Conservation (phyloP, 352 stramenopile species). For the Globisporangium irregulare region DNA sequence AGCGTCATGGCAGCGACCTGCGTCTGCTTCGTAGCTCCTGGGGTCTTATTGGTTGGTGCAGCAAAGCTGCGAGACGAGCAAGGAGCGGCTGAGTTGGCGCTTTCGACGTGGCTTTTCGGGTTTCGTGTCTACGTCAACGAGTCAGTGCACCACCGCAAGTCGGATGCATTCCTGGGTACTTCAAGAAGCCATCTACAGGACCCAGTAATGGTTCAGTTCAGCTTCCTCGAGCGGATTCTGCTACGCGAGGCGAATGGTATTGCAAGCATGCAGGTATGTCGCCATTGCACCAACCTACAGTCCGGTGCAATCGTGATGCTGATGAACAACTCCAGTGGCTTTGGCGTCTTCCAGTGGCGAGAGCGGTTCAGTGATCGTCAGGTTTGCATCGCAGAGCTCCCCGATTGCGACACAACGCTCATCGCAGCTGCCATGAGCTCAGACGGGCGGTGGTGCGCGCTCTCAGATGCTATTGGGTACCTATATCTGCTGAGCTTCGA, state of each 20-base stretch:
- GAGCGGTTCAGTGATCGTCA: constrained; percentile 56
- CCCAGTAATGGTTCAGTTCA: constrained; percentile 34
- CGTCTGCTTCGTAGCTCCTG: constrained; percentile 35
- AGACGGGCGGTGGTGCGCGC: constrained; percentile 30
- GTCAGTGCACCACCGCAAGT: constrained; percentile 11
- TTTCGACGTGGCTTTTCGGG: constrained; percentile 35
- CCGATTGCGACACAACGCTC: constrained; percentile 16
- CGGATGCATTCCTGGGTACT: background rate
- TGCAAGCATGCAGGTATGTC: constrained; percentile 5
- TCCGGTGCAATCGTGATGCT: constrained; percentile 35
- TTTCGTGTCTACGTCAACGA: constrained; percentile 41
- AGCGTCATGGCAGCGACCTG: constrained; percentile 26
- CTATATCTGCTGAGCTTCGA: constrained; percentile 37
- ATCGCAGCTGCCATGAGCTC: constrained; percentile 20
- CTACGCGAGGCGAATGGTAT: background rate
- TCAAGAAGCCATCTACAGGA: background rate
- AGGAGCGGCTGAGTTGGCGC: background rate
- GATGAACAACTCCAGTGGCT: constrained; percentile 20
- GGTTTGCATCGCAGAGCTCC: constrained; percentile 33
- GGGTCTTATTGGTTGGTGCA: constrained; percentile 42
- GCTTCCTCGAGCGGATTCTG: constrained; percentile 36
- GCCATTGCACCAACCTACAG: constrained; percentile 11
- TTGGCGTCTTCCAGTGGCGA: constrained; percentile 51
- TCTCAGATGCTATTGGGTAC: constrained; percentile 25
- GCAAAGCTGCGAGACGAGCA: constrained; percentile 10